A percentile compares a stretch with the other conserved stretches of the same genome.
Conservation (phyloP, 164 flowering plant genomes). For the Vitis rupestris region DNA sequence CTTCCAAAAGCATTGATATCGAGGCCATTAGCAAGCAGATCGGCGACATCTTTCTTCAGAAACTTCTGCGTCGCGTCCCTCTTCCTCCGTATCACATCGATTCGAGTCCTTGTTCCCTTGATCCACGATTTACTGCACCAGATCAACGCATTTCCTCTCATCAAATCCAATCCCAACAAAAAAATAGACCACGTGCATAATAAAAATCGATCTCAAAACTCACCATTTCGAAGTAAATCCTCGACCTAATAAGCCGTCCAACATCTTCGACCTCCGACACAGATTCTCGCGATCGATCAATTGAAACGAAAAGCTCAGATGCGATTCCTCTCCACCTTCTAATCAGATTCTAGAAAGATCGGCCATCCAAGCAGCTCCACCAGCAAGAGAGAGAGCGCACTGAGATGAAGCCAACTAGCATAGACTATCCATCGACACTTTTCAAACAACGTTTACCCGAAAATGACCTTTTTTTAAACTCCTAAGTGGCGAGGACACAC, state of each 20-base stretch:
- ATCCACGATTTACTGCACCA: conserved; percentile 71
- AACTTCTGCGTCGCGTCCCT: conserved; percentile 72
- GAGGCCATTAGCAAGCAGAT: conserved; percentile 73
- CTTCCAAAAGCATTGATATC: conserved; percentile 84
- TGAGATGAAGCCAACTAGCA: neutral
- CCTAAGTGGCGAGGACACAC: too few species aligned
- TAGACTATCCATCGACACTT: neutral
- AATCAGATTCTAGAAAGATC: neutral
- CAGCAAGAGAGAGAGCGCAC: neutral
- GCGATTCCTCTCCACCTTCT: neutral
- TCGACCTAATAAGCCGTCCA: conserved; percentile 78
- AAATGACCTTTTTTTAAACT: neutral
- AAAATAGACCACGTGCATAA: neutral
- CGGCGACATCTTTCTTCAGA: conserved; percentile 81
- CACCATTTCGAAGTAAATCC: conserved; percentile 78
- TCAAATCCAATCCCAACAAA: conserved; percentile 1
- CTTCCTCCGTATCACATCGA: conserved; percentile 72
- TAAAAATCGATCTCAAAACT: conserved; percentile 6
- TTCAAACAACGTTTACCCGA: conserved; percentile 32
- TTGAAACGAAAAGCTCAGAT: too few species aligned
- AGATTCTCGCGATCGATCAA: too few species aligned
- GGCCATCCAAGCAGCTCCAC: neutral
- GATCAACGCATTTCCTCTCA: conserved; percentile 2
- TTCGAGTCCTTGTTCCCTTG: conserved; percentile 54
- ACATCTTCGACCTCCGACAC: conserved; percentile 43